Conservation (phyloP, 306 rosid genomes). For the Vicia sativa region DNA sequence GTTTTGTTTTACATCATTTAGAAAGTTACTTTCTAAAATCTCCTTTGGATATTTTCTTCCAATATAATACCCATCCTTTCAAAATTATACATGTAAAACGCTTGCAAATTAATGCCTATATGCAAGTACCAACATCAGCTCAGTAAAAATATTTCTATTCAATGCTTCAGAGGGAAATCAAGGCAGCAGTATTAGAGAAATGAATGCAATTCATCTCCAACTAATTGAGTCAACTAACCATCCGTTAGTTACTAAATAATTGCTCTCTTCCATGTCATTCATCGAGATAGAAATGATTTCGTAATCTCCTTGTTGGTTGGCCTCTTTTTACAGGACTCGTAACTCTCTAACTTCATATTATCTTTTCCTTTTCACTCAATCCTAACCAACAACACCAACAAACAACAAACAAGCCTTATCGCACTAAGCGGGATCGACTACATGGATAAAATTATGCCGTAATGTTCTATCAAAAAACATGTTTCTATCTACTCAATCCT, state of each 20-base stretch:
- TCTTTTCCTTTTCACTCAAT: background rate
- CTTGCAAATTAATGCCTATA: slow-evolving; percentile 14
- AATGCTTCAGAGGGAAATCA: background rate
- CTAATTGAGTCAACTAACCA: background rate
- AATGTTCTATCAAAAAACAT: too few relatives aligned
- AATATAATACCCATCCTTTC: background rate
- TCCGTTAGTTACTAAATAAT: background rate
- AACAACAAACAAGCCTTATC: too few relatives aligned
- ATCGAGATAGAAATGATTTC: too few relatives aligned
- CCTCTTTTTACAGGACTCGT: too few relatives aligned
- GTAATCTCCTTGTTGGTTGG: too few relatives aligned
- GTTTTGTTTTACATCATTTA: background rate
- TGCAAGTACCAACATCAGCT: slow-evolving; percentile 21
- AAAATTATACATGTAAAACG: background rate
- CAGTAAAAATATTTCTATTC: slow-evolving; percentile 9
- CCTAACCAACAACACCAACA: too few relatives aligned
- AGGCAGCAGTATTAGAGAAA: slow-evolving; percentile 1
- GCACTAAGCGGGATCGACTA: too few relatives aligned
- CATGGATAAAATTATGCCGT: too few relatives aligned
- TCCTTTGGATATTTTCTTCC: background rate
- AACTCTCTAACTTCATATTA: too few relatives aligned
- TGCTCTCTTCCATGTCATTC: background rate
- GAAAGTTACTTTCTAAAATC: slow-evolving; percentile 13
- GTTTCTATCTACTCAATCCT: background rate
- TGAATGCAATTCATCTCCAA: slow-evolving; percentile 1